Percentiles rank a stretch among this genome's conserved stretches.
Evolutionary conservation across 371 early-diverging fungal genomes (phyloP).

Genomic region (Blakeslea trispora): DNA sequence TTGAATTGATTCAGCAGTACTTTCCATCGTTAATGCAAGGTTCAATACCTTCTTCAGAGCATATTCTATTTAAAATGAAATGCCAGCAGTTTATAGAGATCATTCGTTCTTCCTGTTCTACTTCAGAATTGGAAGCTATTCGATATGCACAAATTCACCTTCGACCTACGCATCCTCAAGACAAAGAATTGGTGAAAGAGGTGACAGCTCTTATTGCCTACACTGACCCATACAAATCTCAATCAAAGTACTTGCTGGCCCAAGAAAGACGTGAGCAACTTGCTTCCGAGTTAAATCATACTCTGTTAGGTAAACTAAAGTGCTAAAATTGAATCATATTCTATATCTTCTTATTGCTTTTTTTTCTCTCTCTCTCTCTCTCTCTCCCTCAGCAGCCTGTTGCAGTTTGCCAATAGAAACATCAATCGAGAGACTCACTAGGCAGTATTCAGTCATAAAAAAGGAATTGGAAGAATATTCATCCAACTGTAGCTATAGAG

Average conservation of each 20-base stretch:
- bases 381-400: no score
- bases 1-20: conserved; percentile 32
- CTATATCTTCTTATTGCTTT: not conserved
- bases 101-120: conserved; percentile 22
- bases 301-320: conserved; percentile 32
- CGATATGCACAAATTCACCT: conserved; percentile 38
- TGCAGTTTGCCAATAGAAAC: conserved; percentile 19
- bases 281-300: conserved; percentile 36
- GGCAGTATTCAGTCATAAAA: conserved; percentile 12
- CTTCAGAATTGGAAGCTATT: conserved; percentile 37
- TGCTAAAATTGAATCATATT: no score
- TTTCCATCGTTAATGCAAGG: conserved; percentile 35
- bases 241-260: conserved; percentile 30
- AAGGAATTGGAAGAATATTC: conserved; percentile 8
- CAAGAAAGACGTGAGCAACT: conserved; percentile 36
- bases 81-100: conserved; percentile 48
- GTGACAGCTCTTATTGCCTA: conserved; percentile 47
- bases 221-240: conserved; percentile 37
- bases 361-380: not conserved
- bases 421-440: conserved; percentile 19
- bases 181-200: conserved; percentile 32
- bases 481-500: conserved; percentile 7
- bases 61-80: conserved; percentile 31
- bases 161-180: conserved; percentile 19
- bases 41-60: no score